Evolutionary conservation across 805 yeast species (phyloP).

Genomic region (Hanseniaspora meyeri): DNA sequence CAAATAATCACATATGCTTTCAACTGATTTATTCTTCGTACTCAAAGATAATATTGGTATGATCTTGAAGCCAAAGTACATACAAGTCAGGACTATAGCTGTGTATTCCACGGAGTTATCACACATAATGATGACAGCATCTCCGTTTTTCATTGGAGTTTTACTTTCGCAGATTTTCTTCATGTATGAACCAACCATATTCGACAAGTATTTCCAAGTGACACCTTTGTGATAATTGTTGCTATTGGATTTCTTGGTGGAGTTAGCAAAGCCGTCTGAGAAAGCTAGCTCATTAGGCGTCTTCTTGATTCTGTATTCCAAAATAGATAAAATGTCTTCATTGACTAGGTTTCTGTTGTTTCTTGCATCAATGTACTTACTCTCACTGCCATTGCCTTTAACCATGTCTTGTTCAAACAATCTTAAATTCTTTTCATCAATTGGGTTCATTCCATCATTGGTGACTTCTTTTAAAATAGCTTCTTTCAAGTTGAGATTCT

Average conservation of each 20-base stretch:
- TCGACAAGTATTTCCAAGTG: constrained; percentile 76
- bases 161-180: constrained; percentile 56
- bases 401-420: constrained; percentile 57
- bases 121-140: constrained; percentile 66
- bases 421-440: constrained; percentile 10
- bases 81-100: constrained; percentile 75
- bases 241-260: constrained; percentile 24
- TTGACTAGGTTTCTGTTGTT: constrained; percentile 55
- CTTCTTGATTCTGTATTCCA: constrained; percentile 64
- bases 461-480: constrained; percentile 18
- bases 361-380: constrained; percentile 63
- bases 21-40: constrained; percentile 38
- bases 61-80: constrained; percentile 52
- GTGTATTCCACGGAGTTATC: constrained; percentile 78
- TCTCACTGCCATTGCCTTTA: constrained; percentile 49
- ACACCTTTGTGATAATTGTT: constrained; percentile 39
- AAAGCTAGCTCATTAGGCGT: constrained; percentile 76
- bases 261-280: constrained; percentile 29
- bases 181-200: constrained; percentile 61
- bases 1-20: constrained; percentile 63
- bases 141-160: constrained; percentile 52
- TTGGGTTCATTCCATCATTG: background rate
- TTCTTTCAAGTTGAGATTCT: constrained; percentile 48
- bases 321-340: constrained; percentile 56
- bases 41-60: constrained; percentile 69